Conservation (phyloP, 495 filamentous ascomycete genomes). For the Trichoderma reesei region DNA sequence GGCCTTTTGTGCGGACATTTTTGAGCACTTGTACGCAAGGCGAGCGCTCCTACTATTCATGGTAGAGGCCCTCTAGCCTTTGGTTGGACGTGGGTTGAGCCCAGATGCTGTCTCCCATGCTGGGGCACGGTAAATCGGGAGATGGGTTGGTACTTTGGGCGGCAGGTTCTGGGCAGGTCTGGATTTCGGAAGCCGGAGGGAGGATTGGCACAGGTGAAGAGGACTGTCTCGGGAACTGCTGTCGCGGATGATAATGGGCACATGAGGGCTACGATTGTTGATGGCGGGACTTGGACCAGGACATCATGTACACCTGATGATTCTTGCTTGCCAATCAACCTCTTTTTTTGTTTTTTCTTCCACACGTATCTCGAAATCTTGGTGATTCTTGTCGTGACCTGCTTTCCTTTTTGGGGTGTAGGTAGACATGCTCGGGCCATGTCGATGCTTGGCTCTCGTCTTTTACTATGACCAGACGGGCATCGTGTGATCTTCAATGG, state of each 20-base stretch:
- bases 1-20: constrained; percentile 6
- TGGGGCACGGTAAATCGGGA: background rate
- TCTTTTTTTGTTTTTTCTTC: background rate
- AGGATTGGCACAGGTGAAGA: background rate
- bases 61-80: background rate
- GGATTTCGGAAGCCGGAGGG: background rate
- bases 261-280: constrained; percentile 8
- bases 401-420: too few species aligned
- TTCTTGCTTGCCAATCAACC: background rate
- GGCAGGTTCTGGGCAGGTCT: constrained; percentile 8
- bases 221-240: background rate
- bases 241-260: constrained; percentile 6
- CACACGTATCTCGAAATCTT: background rate
- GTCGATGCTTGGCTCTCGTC: background rate
- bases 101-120: background rate
- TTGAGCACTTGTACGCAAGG: background rate
- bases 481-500: background rate
- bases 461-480: background rate
- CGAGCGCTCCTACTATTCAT: background rate
- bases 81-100: background rate
- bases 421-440: background rate
- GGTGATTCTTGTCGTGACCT: background rate
- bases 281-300: background rate
- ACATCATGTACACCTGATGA: constrained; percentile 2
- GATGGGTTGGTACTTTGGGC: constrained; percentile 1